Conservation (phyloP, 495 filamentous ascomycete genomes). For the Chlorociboria aeruginascens region DNA sequence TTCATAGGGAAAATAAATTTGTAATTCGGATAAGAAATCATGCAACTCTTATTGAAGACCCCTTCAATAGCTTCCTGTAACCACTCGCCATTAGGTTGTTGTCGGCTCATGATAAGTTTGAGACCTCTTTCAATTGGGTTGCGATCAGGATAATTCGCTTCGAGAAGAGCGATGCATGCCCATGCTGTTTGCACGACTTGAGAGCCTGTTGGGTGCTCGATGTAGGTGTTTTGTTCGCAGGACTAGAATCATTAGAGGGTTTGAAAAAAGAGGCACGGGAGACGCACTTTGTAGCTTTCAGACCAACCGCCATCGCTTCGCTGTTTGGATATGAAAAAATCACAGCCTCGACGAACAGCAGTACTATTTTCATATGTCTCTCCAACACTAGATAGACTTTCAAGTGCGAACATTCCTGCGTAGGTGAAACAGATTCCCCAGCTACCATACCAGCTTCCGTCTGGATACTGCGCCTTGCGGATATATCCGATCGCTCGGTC, state of each 20-base stretch:
- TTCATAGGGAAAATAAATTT: slow-evolving; percentile 95
- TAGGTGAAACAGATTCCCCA: slow-evolving; percentile 99
- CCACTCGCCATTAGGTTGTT: slow-evolving; percentile 87
- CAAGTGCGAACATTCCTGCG: slow-evolving; percentile 87
- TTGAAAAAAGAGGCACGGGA: slow-evolving; percentile 7
- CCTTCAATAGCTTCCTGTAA: slow-evolving; percentile 91
- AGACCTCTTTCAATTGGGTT: slow-evolving; percentile 62
- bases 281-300: slow-evolving; percentile 75
- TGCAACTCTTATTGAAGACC: slow-evolving; percentile 98
- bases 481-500: slow-evolving; percentile 66
- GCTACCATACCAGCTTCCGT: slow-evolving; percentile 91
- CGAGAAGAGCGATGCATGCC: slow-evolving; percentile 75
- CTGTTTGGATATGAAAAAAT: slow-evolving; percentile 76
- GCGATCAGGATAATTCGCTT: slow-evolving; percentile 69
- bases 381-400: slow-evolving; percentile 69
- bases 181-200: slow-evolving; percentile 93
- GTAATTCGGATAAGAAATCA: slow-evolving; percentile 99
- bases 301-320: slow-evolving; percentile 91
- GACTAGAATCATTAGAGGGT: slow-evolving; percentile 24
- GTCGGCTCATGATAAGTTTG: slow-evolving; percentile 71
- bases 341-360: slow-evolving; percentile 59
- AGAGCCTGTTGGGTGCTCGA: slow-evolving; percentile 41
- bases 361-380: slow-evolving; percentile 68
- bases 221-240: slow-evolving; percentile 40
- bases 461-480: slow-evolving; percentile 60